A percentile compares a stretch with the other conserved stretches of the same genome.
Conservation (phyloP, 805 yeast genomes). For the Torulaspora gathmanii region DNA sequence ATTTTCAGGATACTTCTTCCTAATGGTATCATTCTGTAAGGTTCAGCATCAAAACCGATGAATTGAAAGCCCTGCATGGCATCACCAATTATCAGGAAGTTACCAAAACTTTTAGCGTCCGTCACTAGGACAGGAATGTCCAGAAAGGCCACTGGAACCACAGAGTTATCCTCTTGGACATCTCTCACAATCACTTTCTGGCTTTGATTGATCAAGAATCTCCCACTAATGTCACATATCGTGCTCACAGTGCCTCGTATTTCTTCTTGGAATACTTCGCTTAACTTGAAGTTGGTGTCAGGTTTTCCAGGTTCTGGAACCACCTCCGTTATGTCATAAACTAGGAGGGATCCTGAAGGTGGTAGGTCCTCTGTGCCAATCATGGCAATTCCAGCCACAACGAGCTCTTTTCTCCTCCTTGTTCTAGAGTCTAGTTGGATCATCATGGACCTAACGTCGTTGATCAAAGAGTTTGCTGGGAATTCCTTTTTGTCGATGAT, state of each 20-base stretch:
- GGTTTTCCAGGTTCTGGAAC: slow-evolving; percentile 88
- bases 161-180: slow-evolving; percentile 76
- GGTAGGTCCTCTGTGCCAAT: slow-evolving; percentile 76
- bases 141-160: slow-evolving; percentile 88
- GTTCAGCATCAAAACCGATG: slow-evolving; percentile 91
- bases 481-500: slow-evolving; percentile 66
- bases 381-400: slow-evolving; percentile 75
- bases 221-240: slow-evolving; percentile 73
- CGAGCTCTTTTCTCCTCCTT: slow-evolving; percentile 52
- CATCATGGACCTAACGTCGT: slow-evolving; percentile 35
- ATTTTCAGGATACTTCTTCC: slow-evolving; percentile 67
- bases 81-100: slow-evolving; percentile 78
- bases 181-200: slow-evolving; percentile 74
- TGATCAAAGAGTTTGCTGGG: slow-evolving; percentile 58
- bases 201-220: slow-evolving; percentile 81
- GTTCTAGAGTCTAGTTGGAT: slow-evolving; percentile 39
- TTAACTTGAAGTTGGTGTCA: slow-evolving; percentile 73
- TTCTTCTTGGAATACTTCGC: slow-evolving; percentile 64
- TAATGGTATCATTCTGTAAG: slow-evolving; percentile 74
- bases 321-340: slow-evolving; percentile 72
- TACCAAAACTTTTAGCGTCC: slow-evolving; percentile 78
- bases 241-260: slow-evolving; percentile 81
- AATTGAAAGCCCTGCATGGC: slow-evolving; percentile 64
- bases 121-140: slow-evolving; percentile 78
- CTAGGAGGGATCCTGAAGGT: slow-evolving; percentile 69